Conservation (phyloP, 2,329 filamentous ascomycete genomes). For the Talaromyces sp. region DNA sequence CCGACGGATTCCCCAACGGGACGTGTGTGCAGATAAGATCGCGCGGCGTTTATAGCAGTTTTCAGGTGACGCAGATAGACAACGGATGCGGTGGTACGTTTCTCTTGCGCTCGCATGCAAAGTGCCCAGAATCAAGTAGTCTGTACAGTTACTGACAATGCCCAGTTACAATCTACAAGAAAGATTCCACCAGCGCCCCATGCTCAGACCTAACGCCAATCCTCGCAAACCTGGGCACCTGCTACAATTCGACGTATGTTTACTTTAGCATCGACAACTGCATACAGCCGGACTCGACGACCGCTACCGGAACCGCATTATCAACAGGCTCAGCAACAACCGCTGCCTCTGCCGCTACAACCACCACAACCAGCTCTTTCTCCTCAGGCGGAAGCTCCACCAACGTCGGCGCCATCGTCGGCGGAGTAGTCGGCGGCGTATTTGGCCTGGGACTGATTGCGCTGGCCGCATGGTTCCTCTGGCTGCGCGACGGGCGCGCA, state of each 20-base stretch:
- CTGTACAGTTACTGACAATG: neutral
- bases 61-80: slow-evolving; percentile 1
- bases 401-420: neutral
- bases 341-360: neutral
- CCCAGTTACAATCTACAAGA: slow-evolving; percentile 2
- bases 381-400: neutral
- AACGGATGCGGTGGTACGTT: neutral
- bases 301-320: neutral
- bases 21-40: neutral
- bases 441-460: neutral
- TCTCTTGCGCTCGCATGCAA: neutral
- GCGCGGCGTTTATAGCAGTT: neutral
- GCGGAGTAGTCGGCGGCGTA: neutral
- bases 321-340: neutral
- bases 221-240: neutral
- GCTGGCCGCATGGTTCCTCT: neutral
- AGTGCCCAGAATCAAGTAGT: no score
- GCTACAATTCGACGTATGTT: slow-evolving; percentile 4
- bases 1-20: slow-evolving; percentile 1
- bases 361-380: neutral
- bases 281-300: neutral
- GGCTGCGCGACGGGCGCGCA: neutral
- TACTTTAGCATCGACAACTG: slow-evolving; percentile 5
- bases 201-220: neutral
- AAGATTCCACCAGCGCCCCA: neutral